These are phyloP conservation scores for Peronospora farinosa DNA, from an alignment of 352 stramenopile species.

Conservation along the genomic window DNA sequence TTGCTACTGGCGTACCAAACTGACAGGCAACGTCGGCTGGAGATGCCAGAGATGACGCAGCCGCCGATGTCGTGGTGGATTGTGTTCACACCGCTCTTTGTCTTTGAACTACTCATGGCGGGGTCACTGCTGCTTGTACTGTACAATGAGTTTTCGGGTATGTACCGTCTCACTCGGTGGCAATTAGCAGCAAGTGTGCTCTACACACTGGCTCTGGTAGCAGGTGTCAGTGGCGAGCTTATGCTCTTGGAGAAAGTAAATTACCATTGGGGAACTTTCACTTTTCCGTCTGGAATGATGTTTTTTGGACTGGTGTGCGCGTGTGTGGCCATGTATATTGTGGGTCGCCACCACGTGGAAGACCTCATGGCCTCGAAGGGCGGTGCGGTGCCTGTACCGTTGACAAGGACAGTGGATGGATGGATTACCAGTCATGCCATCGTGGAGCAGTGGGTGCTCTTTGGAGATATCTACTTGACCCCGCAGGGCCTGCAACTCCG, in stretches of 20 bases:
- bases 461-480: slow-evolving; percentile 72
- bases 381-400: slow-evolving; percentile 65
- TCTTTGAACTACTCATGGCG: slow-evolving; percentile 57
- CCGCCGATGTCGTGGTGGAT: slow-evolving; percentile 69
- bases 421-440: slow-evolving; percentile 81
- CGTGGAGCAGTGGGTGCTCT: slow-evolving; percentile 78
- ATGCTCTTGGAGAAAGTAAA: slow-evolving; percentile 74
- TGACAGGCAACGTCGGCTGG: slow-evolving; percentile 41
- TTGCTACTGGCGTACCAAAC: slow-evolving; percentile 73
- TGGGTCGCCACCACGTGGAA: slow-evolving; percentile 69
- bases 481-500: slow-evolving; percentile 48
- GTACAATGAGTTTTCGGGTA: slow-evolving; percentile 70
- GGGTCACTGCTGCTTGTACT: slow-evolving; percentile 52
- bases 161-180: slow-evolving; percentile 70
- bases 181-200: slow-evolving; percentile 68
- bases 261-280: slow-evolving; percentile 65
- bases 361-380: slow-evolving; percentile 78
- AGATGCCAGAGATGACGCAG: slow-evolving; percentile 10
- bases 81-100: slow-evolving; percentile 60
- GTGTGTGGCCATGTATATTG: slow-evolving; percentile 75
- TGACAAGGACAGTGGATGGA: slow-evolving; percentile 64
- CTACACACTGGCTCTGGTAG: slow-evolving; percentile 60
- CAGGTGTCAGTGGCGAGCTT: slow-evolving; percentile 54
- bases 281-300: slow-evolving; percentile 67
- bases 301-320: slow-evolving; percentile 71